Conservation (phyloP, 306 rosid species). For the Vigna hirtella region DNA sequence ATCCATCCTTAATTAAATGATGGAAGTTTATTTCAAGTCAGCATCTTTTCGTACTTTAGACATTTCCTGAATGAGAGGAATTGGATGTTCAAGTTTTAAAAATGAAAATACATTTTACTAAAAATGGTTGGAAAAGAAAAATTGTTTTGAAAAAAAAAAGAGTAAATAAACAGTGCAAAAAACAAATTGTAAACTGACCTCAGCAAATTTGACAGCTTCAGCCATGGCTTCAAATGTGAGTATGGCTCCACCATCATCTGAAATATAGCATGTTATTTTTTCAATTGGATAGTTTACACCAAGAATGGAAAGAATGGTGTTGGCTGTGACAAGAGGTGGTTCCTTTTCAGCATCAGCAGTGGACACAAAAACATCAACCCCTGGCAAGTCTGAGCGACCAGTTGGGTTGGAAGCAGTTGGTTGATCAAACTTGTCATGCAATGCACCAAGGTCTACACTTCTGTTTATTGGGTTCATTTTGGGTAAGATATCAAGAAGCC, state of each 20-base stretch:
- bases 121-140: too few species aligned
- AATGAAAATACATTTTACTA: too few species aligned
- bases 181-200: not conserved
- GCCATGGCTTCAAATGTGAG: slow-evolving; percentile 37
- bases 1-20: too few species aligned
- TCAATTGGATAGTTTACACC: slow-evolving; percentile 1
- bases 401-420: not conserved
- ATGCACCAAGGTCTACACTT: slow-evolving; percentile 13
- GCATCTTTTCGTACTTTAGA: too few species aligned
- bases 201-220: slow-evolving; percentile 33
- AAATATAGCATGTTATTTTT: slow-evolving; percentile 8
- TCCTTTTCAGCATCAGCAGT: slow-evolving; percentile 32
- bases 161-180: too few species aligned
- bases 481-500: slow-evolving; percentile 13
- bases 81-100: too few species aligned
- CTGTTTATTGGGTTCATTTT: slow-evolving; percentile 28
- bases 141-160: too few species aligned
- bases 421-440: slow-evolving; percentile 24
- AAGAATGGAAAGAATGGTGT: slow-evolving; percentile 36
- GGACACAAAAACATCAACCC: slow-evolving; percentile 24
- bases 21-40: too few species aligned
- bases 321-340: slow-evolving; percentile 32
- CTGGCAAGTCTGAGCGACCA: slow-evolving; percentile 31
- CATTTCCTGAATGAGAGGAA: too few species aligned
- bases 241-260: slow-evolving; percentile 33